phyloP scores from a whole-genome alignment of 2,329 filamentous ascomycete genomes.

The Botrytis pseudocinerea region DNA sequence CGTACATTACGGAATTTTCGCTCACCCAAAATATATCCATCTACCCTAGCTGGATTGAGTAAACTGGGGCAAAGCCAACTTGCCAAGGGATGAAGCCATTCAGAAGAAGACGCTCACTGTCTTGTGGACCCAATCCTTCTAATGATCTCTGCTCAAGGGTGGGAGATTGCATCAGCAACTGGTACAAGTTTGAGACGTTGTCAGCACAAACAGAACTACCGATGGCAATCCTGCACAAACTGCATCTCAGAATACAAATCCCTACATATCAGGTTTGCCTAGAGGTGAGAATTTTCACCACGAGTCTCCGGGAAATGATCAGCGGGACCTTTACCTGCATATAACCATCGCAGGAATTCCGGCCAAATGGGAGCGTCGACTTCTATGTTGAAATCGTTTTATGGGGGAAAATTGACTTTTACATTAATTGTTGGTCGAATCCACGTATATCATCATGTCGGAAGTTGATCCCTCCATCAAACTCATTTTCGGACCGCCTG shows the following conservation, averaged over 20 bases:
- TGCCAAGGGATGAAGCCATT: background rate
- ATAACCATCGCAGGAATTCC: slow-evolving; percentile 5
- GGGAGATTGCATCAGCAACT: background rate
- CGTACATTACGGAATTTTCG: background rate
- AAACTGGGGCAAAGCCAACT: background rate
- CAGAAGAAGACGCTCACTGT: background rate
- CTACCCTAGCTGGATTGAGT: background rate
- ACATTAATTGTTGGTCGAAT: background rate
- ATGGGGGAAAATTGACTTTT: background rate
- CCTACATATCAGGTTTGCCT: background rate
- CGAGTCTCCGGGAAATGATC: background rate
- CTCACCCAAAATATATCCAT: background rate
- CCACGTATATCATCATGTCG: background rate
- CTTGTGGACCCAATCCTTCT: background rate
- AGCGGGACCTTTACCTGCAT: background rate
- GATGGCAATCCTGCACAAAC: background rate
- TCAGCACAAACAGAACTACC: background rate
- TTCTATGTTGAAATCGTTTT: background rate
- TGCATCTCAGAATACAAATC: background rate
- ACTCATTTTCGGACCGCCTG: slow-evolving; percentile 11
- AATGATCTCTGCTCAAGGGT: background rate
- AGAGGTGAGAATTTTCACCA: slow-evolving; percentile 1
- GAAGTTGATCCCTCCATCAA: slow-evolving; percentile 5
- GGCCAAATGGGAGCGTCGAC: background rate
- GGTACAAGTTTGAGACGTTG: background rate